phyloP scores from a whole-genome alignment of 2,329 filamentous ascomycete genomes.

The Penicillium sp. region DNA sequence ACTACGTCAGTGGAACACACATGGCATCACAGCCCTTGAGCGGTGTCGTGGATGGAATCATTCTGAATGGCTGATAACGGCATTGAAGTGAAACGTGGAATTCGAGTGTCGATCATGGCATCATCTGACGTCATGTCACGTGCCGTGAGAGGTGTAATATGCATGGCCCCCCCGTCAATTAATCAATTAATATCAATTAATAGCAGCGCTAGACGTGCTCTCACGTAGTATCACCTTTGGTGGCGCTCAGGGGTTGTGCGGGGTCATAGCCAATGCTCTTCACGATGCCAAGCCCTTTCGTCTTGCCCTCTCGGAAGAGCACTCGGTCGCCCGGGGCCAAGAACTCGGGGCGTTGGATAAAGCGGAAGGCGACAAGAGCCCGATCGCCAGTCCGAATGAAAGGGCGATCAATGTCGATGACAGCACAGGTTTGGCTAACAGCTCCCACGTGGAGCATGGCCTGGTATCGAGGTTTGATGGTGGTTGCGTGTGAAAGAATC shows the following conservation, averaged over 20 bases:
- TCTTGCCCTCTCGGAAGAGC: slow-evolving; percentile 89
- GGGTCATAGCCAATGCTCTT: slow-evolving; percentile 87
- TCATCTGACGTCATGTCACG: slow-evolving; percentile 26
- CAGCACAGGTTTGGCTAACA: slow-evolving; percentile 91
- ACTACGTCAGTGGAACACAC: slow-evolving; percentile 19
- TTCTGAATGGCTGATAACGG: neutral
- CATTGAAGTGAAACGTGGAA: neutral
- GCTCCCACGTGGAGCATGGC: slow-evolving; percentile 97
- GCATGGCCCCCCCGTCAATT: no score
- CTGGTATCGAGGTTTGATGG: slow-evolving; percentile 95
- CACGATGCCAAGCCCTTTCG: slow-evolving; percentile 92
- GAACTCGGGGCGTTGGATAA: slow-evolving; percentile 92
- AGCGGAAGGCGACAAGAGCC: slow-evolving; percentile 91
- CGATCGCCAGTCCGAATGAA: slow-evolving; percentile 93
- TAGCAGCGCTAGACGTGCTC: neutral
- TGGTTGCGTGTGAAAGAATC: slow-evolving; percentile 92
- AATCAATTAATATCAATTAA: neutral
- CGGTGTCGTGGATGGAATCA: neutral
- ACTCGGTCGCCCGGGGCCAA: slow-evolving; percentile 83
- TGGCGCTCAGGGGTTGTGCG: slow-evolving; percentile 48
- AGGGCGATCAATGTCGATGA: slow-evolving; percentile 95
- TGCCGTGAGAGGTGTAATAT: neutral
- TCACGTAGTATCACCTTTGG: neutral
- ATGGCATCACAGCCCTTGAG: neutral
- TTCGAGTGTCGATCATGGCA: slow-evolving; percentile 3